Evolutionary conservation across 2,329 filamentous ascomycete genomes (phyloP).

Genomic region (Lasiodiplodia hormozganensis): DNA sequence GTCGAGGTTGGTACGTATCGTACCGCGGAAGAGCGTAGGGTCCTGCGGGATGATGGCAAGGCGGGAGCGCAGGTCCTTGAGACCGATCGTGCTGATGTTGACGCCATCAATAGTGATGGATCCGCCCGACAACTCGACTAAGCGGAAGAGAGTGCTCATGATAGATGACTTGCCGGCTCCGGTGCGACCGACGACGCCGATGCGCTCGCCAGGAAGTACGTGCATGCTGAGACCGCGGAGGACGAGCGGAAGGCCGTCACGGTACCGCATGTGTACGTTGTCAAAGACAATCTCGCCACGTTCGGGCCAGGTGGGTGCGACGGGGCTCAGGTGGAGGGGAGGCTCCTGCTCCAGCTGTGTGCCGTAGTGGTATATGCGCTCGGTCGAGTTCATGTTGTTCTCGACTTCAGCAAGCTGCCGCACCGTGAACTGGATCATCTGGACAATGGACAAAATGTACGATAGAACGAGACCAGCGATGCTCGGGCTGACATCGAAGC

Average conservation of each 20-base stretch:
- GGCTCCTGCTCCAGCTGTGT: constrained; percentile 88
- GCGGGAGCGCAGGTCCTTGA: constrained; percentile 76
- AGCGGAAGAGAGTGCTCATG: constrained; percentile 81
- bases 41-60: constrained; percentile 86
- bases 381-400: constrained; percentile 97
- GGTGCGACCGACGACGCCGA: constrained; percentile 82
- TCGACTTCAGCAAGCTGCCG: constrained; percentile 94
- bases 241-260: constrained; percentile 56
- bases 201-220: constrained; percentile 76
- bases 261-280: constrained; percentile 60
- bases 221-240: constrained; percentile 66
- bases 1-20: constrained; percentile 79
- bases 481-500: constrained; percentile 83
- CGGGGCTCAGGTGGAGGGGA: constrained; percentile 74
- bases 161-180: constrained; percentile 85
- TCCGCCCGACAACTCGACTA: constrained; percentile 59
- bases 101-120: constrained; percentile 58
- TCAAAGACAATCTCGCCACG: constrained; percentile 70
- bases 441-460: constrained; percentile 91
- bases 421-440: constrained; percentile 95
- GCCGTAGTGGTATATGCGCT: constrained; percentile 90
- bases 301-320: constrained; percentile 82
- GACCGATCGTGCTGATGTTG: constrained; percentile 73
- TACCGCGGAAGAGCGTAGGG: constrained; percentile 81
- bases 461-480: constrained; percentile 88